Evolutionary conservation across 1,284 basidiomycete genomes (phyloP), one percentile per base, ranked within the genome.

Genomic region (Ganoderma lingzhi): DNA sequence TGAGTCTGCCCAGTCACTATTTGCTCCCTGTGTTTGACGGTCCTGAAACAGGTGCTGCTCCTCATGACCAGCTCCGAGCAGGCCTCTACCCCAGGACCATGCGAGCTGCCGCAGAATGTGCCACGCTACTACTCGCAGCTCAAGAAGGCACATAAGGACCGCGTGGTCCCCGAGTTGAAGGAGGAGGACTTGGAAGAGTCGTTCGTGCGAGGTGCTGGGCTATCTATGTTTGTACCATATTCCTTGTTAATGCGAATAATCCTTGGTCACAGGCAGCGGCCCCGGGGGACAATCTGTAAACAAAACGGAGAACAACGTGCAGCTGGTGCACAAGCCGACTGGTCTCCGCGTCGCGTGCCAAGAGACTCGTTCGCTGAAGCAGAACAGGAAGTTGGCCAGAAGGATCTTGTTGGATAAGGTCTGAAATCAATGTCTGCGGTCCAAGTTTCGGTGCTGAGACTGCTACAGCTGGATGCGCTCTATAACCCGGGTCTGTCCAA

Each of bases 281-380:
- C 93, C 93, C 76, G 93, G 93, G 37, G 93, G 93, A 44, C 93
- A 95, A 82, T 94, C 93, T 35, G 89, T 95, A 76, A 95, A 95
- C 83, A 95, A 95, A 83, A 94, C 93, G 69, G 86, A 91, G 81
- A 94, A 93, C 77, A 92, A 93, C 76, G 93, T 95, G 39, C 93
- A 94, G 77, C 82, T 95, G 35, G 79, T 93, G 61, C 93, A 95
- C 78, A 92, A 87, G 75, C 93, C 93, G 14, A 92, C 90, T 45
- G 91, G 93, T 9, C 84, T 94, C 62, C 89, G 93, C 58, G 91
- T 95, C 15, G 81, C 86, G 0, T 95, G 93, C 77, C 93, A 95
- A 78, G 89, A 93, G 77, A 93, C 93, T 5, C 90, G 93, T 55
- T 94, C 93, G 2, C 80, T 94, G 58, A 81, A 85, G 42, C 84